phyloP scores from a whole-genome alignment of 2,329 filamentous ascomycete species.

The Diaporthe citri region DNA sequence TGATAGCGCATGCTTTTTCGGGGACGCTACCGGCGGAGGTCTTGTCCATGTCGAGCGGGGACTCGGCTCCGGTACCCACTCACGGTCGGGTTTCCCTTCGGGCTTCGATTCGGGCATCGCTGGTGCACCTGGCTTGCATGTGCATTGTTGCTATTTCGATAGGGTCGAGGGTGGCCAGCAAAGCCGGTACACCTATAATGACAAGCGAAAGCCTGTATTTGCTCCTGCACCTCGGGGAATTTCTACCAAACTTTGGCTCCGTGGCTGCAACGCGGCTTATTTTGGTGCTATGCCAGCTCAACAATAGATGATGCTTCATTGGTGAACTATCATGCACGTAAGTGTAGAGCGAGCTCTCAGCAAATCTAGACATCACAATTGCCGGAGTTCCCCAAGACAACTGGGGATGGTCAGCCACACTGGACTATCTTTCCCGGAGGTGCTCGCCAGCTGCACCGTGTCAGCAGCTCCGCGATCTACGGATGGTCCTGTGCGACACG shows the following conservation, averaged over 20 bases:
- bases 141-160: background rate
- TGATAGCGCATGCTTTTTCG: background rate
- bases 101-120: background rate
- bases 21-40: background rate
- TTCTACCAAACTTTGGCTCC: too few relatives aligned
- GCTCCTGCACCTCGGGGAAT: too few relatives aligned
- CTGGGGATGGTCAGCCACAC: background rate
- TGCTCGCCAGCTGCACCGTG: background rate
- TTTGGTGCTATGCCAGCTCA: background rate
- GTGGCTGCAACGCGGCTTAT: too few relatives aligned
- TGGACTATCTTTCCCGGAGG: background rate
- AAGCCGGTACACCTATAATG: background rate
- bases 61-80: slow-evolving; percentile 11
- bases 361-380: background rate
- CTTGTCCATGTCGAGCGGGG: slow-evolving; percentile 3
- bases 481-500: background rate
- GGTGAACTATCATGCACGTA: background rate
- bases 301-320: background rate
- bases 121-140: background rate
- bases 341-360: background rate
- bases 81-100: background rate
- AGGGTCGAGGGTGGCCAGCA: background rate
- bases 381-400: slow-evolving; percentile 4
- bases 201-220: background rate
- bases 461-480: background rate